Evolutionary conservation across 2,329 filamentous ascomycete genomes (phyloP).

Genomic region (Myriosclerotinia scirpicola): DNA sequence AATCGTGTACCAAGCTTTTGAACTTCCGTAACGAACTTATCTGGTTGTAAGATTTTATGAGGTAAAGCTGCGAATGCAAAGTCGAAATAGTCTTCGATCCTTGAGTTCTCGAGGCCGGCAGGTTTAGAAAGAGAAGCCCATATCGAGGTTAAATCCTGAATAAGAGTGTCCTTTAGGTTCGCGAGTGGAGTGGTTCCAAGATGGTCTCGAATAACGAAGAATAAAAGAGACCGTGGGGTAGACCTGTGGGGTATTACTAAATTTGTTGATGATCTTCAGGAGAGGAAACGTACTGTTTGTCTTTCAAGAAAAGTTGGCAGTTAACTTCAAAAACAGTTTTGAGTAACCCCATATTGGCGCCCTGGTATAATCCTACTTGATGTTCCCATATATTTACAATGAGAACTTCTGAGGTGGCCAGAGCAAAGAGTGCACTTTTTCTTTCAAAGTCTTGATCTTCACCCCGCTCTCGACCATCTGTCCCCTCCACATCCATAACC

Average conservation of each 20-base stretch:
- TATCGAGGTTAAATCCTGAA: slow-evolving; percentile 87
- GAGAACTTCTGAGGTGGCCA: slow-evolving; percentile 95
- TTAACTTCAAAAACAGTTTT: slow-evolving; percentile 99
- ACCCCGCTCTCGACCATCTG: slow-evolving; percentile 90
- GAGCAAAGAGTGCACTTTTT: slow-evolving; percentile 94
- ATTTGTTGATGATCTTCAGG: slow-evolving; percentile 23
- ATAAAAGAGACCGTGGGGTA: slow-evolving; percentile 84
- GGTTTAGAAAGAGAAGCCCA: slow-evolving; percentile 95
- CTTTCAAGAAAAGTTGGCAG: slow-evolving; percentile 92
- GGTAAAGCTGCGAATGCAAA: slow-evolving; percentile 95
- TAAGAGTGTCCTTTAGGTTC: slow-evolving; percentile 85
- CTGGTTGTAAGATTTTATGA: slow-evolving; percentile 93
- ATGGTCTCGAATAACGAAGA: slow-evolving; percentile 98
- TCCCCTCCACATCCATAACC: slow-evolving; percentile 99
- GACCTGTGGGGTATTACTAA: slow-evolving; percentile 54
- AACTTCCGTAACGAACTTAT: slow-evolving; percentile 82
- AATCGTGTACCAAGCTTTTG: slow-evolving; percentile 79
- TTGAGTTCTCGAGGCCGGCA: slow-evolving; percentile 78
- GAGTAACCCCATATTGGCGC: slow-evolving; percentile 96
- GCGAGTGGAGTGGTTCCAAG: slow-evolving; percentile 86
- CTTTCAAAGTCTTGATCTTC: slow-evolving; percentile 99
- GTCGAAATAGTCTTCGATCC: slow-evolving; percentile 97
- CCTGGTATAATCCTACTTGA: slow-evolving; percentile 96
- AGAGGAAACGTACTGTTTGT: slow-evolving; percentile 68
- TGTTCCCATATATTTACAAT: slow-evolving; percentile 99